Conservation (phyloP, 2,329 filamentous ascomycete species). For the Aquanectria penicillioides region DNA sequence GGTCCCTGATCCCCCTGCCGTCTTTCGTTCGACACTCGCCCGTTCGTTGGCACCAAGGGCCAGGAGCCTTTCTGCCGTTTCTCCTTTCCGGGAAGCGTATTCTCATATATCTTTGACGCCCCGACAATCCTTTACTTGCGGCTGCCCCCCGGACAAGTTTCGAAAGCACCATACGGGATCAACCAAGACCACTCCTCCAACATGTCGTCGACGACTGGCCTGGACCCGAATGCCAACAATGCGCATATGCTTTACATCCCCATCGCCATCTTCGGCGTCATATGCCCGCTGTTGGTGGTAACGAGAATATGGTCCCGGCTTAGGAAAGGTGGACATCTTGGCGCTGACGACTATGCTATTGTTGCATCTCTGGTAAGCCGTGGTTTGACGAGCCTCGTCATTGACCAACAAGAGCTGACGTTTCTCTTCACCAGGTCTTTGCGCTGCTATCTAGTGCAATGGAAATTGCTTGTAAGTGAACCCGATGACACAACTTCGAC, state of each 20-base stretch:
- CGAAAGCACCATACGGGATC: slow-evolving; percentile 16
- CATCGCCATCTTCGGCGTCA: slow-evolving; percentile 35
- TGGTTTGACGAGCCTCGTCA: background rate
- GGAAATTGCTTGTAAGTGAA: slow-evolving; percentile 28
- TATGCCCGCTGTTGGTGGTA: slow-evolving; percentile 33
- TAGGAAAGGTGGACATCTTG: slow-evolving; percentile 31
- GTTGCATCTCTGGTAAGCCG: slow-evolving; percentile 31
- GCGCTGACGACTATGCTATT: slow-evolving; percentile 36
- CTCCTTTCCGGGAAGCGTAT: slow-evolving; percentile 12
- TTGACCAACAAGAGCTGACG: background rate
- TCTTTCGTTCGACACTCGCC: background rate
- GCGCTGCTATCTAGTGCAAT: slow-evolving; percentile 27
- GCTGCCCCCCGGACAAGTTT: slow-evolving; percentile 23
- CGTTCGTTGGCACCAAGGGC: slow-evolving; percentile 5
- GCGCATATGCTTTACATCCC: slow-evolving; percentile 40
- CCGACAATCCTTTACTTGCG: slow-evolving; percentile 21
- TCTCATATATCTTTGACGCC: slow-evolving; percentile 28
- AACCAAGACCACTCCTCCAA: slow-evolving; percentile 17
- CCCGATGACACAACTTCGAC: background rate
- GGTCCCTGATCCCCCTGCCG: background rate
- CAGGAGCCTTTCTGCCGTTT: slow-evolving; percentile 3
- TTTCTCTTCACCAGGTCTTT: slow-evolving; percentile 10
- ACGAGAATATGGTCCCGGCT: slow-evolving; percentile 35
- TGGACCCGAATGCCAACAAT: slow-evolving; percentile 31
- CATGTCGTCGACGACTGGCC: slow-evolving; percentile 20